phyloP scores from a whole-genome alignment of 371 early-diverging fungal genomes.

The Smittium mucronatum region DNA sequence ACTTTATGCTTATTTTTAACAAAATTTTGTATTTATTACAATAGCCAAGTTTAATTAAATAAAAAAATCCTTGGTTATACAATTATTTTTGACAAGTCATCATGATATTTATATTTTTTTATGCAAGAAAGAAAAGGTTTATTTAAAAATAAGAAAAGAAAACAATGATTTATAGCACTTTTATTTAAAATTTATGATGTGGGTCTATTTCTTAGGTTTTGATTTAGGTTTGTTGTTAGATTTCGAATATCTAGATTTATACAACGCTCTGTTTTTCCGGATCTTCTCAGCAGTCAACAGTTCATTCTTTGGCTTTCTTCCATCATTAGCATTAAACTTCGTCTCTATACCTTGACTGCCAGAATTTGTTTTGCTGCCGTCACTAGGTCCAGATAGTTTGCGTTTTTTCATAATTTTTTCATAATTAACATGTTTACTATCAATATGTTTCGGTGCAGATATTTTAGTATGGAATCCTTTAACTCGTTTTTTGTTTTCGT shows the following conservation, averaged over 20 bases:
- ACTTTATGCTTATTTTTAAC: too few species aligned
- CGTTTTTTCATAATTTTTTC: conserved; percentile 52
- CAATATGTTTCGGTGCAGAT: conserved; percentile 46
- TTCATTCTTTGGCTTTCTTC: conserved; percentile 49
- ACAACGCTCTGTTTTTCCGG: conserved; percentile 53
- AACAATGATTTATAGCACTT: too few species aligned
- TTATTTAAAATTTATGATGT: too few species aligned
- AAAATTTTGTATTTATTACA: too few species aligned
- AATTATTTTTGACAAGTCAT: too few species aligned
- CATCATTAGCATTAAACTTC: conserved; percentile 10
- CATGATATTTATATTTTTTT: too few species aligned
- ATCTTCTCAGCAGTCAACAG: conserved; percentile 73
- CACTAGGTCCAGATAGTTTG: conserved; percentile 20
- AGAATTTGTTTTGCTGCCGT: conserved; percentile 14
- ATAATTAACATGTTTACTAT: conserved; percentile 45
- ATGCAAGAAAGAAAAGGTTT: too few species aligned
- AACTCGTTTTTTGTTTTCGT: conserved; percentile 15
- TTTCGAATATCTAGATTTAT: conserved; percentile 57
- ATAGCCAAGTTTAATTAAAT: too few species aligned
- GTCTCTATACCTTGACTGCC: conserved; percentile 16
- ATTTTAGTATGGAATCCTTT: conserved; percentile 44
- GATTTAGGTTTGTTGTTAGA: conserved; percentile 4
- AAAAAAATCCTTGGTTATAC: too few species aligned
- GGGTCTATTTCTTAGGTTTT: neutral
- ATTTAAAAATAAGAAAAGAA: too few species aligned